Evolutionary conservation across 352 stramenopile species (phyloP), one percentile per base, ranked within the genome.

Genomic region (Globisporangium spinosum): DNA sequence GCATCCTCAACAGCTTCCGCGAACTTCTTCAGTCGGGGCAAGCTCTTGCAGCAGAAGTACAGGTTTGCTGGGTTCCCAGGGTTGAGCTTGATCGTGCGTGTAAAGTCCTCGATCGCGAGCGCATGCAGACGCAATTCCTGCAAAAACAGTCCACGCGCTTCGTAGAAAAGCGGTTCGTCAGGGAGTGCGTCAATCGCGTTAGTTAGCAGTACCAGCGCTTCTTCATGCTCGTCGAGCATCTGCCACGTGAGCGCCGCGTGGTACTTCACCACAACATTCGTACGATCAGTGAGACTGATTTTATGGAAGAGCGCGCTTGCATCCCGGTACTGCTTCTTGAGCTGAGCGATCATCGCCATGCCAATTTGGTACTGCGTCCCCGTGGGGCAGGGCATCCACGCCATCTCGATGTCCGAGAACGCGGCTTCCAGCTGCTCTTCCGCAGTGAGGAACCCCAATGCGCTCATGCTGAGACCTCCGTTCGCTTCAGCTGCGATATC

Each of bases 361-460:
- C 83, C 82, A 38, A 89, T 77, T 49, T 91, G 74, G 25, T 89
- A 92, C 32, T 80, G 73, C 34, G 71, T 67, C 0, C 67, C 67
- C 12, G 32, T 80, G 2, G 83, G 77, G 4, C 72, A 74, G 12
- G 91, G 64, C 9, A 72, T 83, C 68, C 79, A 90, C n/a, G 86
- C 86, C 80, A 91, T 90, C 62, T 93, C 84, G 25, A 93, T 87
- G 61, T 94, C 86, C 4, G 75, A 80, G 51, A 90, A 90, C 25
- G 84, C 78, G 12, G 86, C 84, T 29, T 91, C 80, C 2, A 93
- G 77, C 54, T 94, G 83, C 32, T 94, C 73, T 25, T 81, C 70
- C 5, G 67, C 68, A 0, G 53, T 72, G 3, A 75, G 40, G 27
- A 65, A 79, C 27, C 57, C 68, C 1, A 65, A 59, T 3, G 71